A percentile compares a stretch with the other conserved stretches of the same genome.
Conservation (phyloP, 2,329 filamentous ascomycete genomes). For the Cladosporium sp. region DNA sequence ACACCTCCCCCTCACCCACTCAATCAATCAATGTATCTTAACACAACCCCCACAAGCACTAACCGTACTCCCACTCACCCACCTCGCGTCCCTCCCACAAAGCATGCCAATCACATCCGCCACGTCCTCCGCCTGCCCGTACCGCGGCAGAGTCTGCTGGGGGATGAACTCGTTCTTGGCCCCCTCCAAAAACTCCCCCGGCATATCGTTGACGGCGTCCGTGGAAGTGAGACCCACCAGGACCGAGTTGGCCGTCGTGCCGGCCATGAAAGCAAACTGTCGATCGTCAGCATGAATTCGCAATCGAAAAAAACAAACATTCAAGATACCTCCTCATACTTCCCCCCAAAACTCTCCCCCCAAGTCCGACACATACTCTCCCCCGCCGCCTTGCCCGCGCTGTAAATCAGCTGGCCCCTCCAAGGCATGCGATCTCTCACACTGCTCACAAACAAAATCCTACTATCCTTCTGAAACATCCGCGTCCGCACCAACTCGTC, state of each 20-base stretch:
- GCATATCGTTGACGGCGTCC: constrained; percentile 16
- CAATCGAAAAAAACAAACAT: neutral
- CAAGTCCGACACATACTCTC: constrained; percentile 23
- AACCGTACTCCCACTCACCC: constrained; percentile 30
- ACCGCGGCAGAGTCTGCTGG: constrained; percentile 4
- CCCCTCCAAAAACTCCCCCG: constrained; percentile 15
- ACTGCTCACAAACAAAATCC: constrained; percentile 24
- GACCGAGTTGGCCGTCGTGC: constrained; percentile 27
- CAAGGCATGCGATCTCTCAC: neutral
- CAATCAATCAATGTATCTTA: constrained; percentile 10
- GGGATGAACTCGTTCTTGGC: constrained; percentile 20
- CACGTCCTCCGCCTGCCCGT: constrained; percentile 45
- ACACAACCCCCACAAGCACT: constrained; percentile 23
- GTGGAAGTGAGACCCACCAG: constrained; percentile 26
- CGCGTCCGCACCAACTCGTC: constrained; percentile 22
- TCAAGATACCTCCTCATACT: neutral
- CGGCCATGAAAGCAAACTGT: constrained; percentile 12
- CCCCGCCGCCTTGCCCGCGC: constrained; percentile 22
- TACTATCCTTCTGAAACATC: constrained; percentile 18
- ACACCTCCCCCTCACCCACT: too few relatives aligned
- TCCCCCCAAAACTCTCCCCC: constrained; percentile 24
- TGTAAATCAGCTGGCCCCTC: constrained; percentile 11
- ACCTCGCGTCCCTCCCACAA: constrained; percentile 26
- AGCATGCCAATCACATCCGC: constrained; percentile 60
- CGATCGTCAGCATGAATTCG: neutral